These are phyloP conservation scores for Cladorrhinum samala DNA, from an alignment of 495 filamentous ascomycete genomes.

Conservation along the genomic window DNA sequence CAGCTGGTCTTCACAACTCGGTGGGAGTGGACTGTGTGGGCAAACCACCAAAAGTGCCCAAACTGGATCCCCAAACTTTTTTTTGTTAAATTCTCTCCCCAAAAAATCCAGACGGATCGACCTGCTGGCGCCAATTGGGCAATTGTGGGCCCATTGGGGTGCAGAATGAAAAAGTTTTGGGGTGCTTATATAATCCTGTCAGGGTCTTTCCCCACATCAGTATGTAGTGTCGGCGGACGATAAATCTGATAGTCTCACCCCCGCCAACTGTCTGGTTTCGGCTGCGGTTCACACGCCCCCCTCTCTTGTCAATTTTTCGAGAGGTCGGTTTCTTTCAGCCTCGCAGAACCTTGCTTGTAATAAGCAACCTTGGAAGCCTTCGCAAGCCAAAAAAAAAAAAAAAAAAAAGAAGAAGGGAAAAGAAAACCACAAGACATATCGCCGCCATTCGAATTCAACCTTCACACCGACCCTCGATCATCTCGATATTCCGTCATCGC, in stretches of 20 bases:
- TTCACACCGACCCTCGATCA: not conserved
- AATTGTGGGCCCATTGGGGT: too few species aligned
- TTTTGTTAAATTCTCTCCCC: not conserved
- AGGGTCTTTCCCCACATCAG: not conserved
- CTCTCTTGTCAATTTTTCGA: not conserved
- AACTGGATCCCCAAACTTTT: not conserved
- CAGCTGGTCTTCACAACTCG: slow-evolving; percentile 1
- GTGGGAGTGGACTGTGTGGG: not conserved
- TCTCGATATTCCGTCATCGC: slow-evolving; percentile 3
- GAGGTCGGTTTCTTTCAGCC: not conserved
- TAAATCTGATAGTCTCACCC: not conserved
- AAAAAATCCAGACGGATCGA: not conserved
- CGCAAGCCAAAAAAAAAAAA: too few species aligned
- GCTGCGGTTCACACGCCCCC: not conserved
- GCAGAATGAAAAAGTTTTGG: too few species aligned
- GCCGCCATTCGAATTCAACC: not conserved
- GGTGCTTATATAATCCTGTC: not conserved
- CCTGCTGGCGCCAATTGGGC: too few species aligned
- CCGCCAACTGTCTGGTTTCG: not conserved
- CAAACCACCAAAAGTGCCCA: not conserved
- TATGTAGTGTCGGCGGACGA: not conserved
- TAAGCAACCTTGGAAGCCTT: slow-evolving; percentile 3
- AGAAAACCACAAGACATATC: not conserved
- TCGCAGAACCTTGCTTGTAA: not conserved
- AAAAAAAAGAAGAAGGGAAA: too few species aligned